These are phyloP conservation scores for Amborella trichopoda DNA, from an alignment of 164 flowering plant species.

Conservation along the genomic window DNA sequence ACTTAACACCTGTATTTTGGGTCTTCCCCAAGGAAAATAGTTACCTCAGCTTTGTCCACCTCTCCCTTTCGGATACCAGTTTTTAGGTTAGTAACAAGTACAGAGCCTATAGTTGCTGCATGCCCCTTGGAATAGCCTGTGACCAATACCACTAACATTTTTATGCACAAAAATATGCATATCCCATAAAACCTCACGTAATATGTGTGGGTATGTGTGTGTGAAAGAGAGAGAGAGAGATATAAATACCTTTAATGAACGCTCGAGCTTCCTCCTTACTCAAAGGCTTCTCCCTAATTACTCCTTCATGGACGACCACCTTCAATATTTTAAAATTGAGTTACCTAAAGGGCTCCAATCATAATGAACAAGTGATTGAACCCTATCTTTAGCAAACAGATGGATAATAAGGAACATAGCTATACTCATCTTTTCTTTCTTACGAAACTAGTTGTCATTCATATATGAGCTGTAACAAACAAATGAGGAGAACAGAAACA, in stretches of 20 bases:
- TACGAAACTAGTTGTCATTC: no score
- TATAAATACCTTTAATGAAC: conserved; percentile 54
- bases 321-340: conserved; percentile 30
- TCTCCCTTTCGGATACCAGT: conserved; percentile 62
- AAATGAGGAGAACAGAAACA: no score
- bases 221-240: background rate
- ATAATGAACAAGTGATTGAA: no score
- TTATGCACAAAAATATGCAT: background rate
- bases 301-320: conserved; percentile 96
- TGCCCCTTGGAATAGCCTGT: conserved; percentile 72
- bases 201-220: no score
- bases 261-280: conserved; percentile 75
- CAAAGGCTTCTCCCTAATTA: conserved; percentile 80
- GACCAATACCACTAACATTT: background rate
- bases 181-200: no score
- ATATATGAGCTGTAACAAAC: no score
- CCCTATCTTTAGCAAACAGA: no score
- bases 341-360: no score
- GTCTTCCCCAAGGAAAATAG: background rate
- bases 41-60: conserved; percentile 89
- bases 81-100: conserved; percentile 68
- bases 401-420: no score
- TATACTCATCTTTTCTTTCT: no score
- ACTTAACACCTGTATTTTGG: no score
- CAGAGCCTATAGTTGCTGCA: conserved; percentile 75